Evolutionary conservation across 306 rosid genomes (phyloP).

Genomic region (Lathyrus tuberosus): DNA sequence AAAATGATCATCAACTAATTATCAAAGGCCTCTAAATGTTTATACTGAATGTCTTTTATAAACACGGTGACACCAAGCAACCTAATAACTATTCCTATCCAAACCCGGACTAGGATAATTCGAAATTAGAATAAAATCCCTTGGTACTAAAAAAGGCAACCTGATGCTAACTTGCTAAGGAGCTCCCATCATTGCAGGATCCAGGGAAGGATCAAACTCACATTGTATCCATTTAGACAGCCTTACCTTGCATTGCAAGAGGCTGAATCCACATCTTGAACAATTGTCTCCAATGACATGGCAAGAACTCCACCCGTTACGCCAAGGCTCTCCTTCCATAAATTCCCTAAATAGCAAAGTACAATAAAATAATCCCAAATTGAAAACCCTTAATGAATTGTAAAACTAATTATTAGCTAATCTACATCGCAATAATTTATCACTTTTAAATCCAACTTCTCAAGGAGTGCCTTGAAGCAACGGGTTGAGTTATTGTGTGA

Average conservation of each 20-base stretch:
- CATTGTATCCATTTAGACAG: not conserved
- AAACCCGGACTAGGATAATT: not conserved
- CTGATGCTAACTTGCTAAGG: not conserved
- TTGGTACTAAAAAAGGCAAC: conserved; percentile 1
- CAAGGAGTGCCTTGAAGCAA: conserved; percentile 7
- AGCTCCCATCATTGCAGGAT: not conserved
- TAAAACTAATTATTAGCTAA: conserved; percentile 12
- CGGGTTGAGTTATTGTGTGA: not conserved
- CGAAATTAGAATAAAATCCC: not conserved
- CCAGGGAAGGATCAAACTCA: not conserved
- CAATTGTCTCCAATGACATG: not conserved
- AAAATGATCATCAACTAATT: conserved; percentile 8
- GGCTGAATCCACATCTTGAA: conserved; percentile 8
- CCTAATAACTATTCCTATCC: not conserved
- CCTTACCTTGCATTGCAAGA: conserved; percentile 22
- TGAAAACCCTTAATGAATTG: not conserved
- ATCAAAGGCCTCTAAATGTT: not conserved
- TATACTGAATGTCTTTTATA: not conserved
- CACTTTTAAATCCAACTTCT: not conserved
- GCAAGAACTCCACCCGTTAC: conserved; percentile 13
- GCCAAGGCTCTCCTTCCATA: conserved; percentile 7
- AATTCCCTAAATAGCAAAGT: conserved; percentile 23
- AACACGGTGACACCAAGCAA: not conserved
- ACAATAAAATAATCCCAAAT: conserved; percentile 16
- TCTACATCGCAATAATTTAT: not conserved